Evolutionary conservation across 306 rosid species (phyloP), one percentile per base, ranked within the genome.

Genomic region (Pyrus bretschneideri): DNA sequence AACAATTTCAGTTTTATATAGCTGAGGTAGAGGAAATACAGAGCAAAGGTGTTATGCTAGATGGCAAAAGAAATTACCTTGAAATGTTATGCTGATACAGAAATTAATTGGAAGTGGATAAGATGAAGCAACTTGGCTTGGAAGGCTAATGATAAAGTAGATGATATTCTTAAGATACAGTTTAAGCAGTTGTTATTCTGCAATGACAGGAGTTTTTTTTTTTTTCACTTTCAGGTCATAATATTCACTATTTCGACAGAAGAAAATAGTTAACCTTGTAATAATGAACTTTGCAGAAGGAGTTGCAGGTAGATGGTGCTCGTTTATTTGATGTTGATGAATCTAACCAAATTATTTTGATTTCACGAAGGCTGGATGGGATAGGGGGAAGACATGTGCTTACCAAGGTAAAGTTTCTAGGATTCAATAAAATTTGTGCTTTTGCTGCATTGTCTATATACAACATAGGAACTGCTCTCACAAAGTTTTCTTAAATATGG

Each of bases 261-360:
- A 9, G 12, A 40, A 40, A 40, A 40, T 40, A 40, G 70, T 84
- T 89, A 69, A 83, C 84, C 64, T 54, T 13, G 62, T 73, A 54
- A 14, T 79, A 59, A 81, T 71, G 52, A 72, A 65, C n/a, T 76
- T 74, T 85, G 77, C 74, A 95, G 98, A 82, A 78, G 83, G 86
- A 75, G 52, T 81, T 95, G 81, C 79, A 23, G 81, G 84, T 90
- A 58, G 89, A 85, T 33, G 91, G 96, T 66, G 93, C 95, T 46
- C 93, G 87, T 30, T 71, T 85, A 38, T 83, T 95, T 76, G 98
- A 95, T 76, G 61, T 92, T 72, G 89, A 90, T 81, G 80, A 81
- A 70, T 81, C 91, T 52, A 85, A 86, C 82, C 86, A 92, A 85
- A 80, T 89, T 77, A 23, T 92, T 77, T 84, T 92, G 82, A 80